phyloP scores from a whole-genome alignment of 192 early-diverging fungal species.

The Geranomyces michiganensis region DNA sequence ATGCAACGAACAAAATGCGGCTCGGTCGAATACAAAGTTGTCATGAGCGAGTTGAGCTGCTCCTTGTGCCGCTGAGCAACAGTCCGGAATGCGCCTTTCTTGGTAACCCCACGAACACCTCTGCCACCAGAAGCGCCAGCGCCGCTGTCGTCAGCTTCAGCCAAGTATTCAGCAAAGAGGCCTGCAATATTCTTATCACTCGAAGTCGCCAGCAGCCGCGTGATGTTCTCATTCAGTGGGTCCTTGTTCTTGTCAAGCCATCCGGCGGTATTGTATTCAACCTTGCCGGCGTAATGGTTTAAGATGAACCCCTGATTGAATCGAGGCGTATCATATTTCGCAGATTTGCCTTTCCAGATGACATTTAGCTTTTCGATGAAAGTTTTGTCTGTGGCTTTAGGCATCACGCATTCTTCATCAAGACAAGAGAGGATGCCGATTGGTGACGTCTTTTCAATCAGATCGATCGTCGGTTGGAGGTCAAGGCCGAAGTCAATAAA shows the following conservation, averaged over 20 bases:
- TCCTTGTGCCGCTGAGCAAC: constrained; percentile 95
- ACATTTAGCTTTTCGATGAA: constrained; percentile 90
- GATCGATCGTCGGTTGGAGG: constrained; percentile 95
- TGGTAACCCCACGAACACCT: constrained; percentile 50
- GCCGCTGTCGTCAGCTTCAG: constrained; percentile 54
- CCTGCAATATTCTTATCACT: constrained; percentile 75
- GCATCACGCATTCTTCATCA: constrained; percentile 99
- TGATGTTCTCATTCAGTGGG: constrained; percentile 93
- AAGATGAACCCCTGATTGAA: constrained; percentile 90
- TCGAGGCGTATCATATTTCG: constrained; percentile 84
- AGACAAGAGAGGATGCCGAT: constrained; percentile 94
- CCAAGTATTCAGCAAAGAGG: constrained; percentile 82
- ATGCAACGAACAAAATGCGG: constrained; percentile 99
- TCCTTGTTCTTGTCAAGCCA: constrained; percentile 99
- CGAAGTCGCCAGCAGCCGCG: constrained; percentile 81
- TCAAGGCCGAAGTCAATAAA: constrained; percentile 98
- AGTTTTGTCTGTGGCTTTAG: constrained; percentile 90
- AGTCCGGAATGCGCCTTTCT: constrained; percentile 90
- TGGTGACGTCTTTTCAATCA: constrained; percentile 97
- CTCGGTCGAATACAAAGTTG: constrained; percentile 84
- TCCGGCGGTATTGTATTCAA: constrained; percentile 86
- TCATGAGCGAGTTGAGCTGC: constrained; percentile 85
- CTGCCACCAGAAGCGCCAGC: constrained; percentile 7
- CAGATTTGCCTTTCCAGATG: constrained; percentile 84
- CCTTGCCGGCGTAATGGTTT: constrained; percentile 93